A percentile compares a stretch with the other conserved stretches of the same genome.
Evolutionary conservation across 768 basidiomycete species (phyloP).

Genomic region (Tulasnella sp.): DNA sequence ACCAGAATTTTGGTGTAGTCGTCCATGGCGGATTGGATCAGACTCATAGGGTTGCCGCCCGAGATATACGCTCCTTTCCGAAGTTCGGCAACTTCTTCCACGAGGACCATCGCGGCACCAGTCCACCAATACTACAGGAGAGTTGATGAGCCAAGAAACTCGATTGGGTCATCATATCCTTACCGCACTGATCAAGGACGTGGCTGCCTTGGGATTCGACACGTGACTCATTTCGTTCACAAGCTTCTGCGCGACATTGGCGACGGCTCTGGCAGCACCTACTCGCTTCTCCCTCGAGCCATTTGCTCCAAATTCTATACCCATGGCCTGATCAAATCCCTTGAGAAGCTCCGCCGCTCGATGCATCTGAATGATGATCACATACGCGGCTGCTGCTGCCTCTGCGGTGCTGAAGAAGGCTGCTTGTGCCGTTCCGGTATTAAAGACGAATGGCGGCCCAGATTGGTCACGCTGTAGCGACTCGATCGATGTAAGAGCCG

Average conservation of each 20-base stretch:
- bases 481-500: background rate
- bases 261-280: background rate
- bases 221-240: background rate
- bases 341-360: constrained; percentile 8
- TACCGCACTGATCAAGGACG: constrained; percentile 6
- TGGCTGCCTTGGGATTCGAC: constrained; percentile 1
- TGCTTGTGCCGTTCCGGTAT: too few species aligned
- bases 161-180: background rate
- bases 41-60: background rate
- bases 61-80: background rate
- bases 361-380: constrained; percentile 14
- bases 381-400: constrained; percentile 1
- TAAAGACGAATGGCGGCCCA: background rate
- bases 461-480: background rate
- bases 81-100: background rate
- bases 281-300: constrained; percentile 2
- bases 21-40: background rate
- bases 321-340: background rate
- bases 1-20: background rate
- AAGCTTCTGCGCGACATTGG: background rate
- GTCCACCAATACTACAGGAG: constrained; percentile 5
- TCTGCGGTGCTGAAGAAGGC: constrained; percentile 8
- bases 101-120: constrained; percentile 4
- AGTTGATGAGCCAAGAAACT: background rate
- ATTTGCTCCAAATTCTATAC: background rate